Base-by-base conservation (phyloP, 2,329 filamentous ascomycete species). In the Fusarium ambrosium region DNA sequence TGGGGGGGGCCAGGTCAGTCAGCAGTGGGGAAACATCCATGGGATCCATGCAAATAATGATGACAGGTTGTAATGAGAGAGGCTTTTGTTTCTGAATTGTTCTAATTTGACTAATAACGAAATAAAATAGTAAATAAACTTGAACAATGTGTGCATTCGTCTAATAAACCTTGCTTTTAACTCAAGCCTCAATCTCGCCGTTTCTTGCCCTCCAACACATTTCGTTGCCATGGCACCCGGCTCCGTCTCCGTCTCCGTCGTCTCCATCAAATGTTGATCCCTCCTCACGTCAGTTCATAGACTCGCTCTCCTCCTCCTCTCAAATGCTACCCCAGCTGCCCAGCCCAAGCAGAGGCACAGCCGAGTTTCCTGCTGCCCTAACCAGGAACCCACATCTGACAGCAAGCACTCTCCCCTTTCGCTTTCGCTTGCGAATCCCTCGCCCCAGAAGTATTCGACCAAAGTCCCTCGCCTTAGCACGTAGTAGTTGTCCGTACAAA, bases 221-320 rank as follows among this genome's bases (percentile, higher is more conserved):
- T 53, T 53, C 48, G 72, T 74, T 74, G 72, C 72, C 69, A 66
- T 37, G 62, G 72, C 66, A 75, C 69, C 69, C 27, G 56, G 56
- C 59, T 63, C 58, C 64, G 27, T 29, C 62, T 29, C 27, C 27
- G 36, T 60, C 51, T 64, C 71, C 45, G 27, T 29, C 62, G 36
- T 60, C 51, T 64, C 71, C 45, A n/a, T 53, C 43, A 48, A 48
- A 48, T 37, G 68, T 64, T 61, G 69, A 75, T 59, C 37, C 37
- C 27, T 60, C 43, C 22, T 45, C 29, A 53, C 43, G 61, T 53
- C 43, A 53, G 41, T 37, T 37, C 55, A 22, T 20, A 56, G n/a
- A 8, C 34, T 59, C 56, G 32, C 32, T 34, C 32, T 13, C 32
- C 32, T 34, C 20, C 27, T 27, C 20, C 16, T 36, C 34, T 61